Conservation (phyloP, 2,329 filamentous ascomycete genomes). For the Alternaria longipes region DNA sequence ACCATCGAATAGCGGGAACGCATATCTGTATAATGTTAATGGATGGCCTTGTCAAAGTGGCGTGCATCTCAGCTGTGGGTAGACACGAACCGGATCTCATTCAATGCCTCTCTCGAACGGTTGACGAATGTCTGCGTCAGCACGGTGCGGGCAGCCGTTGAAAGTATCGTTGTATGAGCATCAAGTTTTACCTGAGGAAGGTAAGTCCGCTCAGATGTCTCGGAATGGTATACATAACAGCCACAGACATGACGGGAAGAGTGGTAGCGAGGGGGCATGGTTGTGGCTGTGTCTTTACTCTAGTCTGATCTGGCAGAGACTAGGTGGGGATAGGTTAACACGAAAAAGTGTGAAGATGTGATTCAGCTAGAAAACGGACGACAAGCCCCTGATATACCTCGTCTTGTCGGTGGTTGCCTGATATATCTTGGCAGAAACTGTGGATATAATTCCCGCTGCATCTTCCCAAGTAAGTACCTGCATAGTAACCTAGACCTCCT, state of each 20-base stretch:
- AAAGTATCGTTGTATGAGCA: conserved; percentile 8
- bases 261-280: background rate
- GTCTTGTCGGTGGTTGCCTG: background rate
- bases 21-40: background rate
- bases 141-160: conserved; percentile 9
- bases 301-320: background rate
- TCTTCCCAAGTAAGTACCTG: background rate
- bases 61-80: background rate
- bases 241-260: conserved; percentile 1
- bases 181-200: conserved; percentile 10
- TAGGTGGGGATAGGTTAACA: background rate
- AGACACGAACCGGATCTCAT: conserved; percentile 7
- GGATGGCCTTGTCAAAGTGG: no score
- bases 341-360: background rate
- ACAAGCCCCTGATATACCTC: background rate
- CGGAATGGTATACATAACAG: conserved; percentile 5
- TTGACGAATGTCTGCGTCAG: conserved; percentile 11
- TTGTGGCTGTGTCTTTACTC: background rate
- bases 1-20: conserved; percentile 13
- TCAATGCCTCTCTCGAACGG: background rate
- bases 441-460: background rate
- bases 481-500: background rate
- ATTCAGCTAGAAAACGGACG: background rate
- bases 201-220: background rate
- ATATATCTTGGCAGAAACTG: background rate